These are phyloP conservation scores for Phytophthora vignae DNA, from an alignment of 352 stramenopile genomes.

Conservation along the genomic window DNA sequence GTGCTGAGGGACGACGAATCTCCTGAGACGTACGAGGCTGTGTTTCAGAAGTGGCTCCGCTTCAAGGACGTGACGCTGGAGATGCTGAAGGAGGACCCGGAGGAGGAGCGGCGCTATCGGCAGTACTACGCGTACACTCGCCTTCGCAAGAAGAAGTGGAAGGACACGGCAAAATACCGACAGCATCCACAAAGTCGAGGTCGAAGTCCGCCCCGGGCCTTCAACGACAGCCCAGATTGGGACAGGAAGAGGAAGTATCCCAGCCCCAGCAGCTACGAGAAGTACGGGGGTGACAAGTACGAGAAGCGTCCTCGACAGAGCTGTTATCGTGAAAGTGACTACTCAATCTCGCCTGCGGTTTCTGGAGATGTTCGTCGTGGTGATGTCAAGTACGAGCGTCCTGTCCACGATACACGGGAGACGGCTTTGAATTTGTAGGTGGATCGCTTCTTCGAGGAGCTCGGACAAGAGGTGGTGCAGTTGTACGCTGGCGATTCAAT, in stretches of 20 bases:
- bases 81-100: neutral
- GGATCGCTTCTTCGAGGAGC: constrained; percentile 1
- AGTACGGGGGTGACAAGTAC: neutral
- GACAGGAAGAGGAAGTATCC: neutral
- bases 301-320: neutral
- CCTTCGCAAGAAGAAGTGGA: neutral
- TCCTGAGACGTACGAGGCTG: neutral
- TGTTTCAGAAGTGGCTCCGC: constrained; percentile 11
- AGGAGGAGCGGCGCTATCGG: neutral
- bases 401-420: neutral
- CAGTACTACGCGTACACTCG: neutral
- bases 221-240: neutral
- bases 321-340: neutral
- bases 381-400: neutral
- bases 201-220: neutral
- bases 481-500: neutral
- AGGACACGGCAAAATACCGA: neutral
- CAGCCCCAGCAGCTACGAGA: neutral
- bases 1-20: constrained; percentile 6
- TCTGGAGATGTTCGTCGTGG: neutral
- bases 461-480: neutral
- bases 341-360: neutral
- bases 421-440: neutral
- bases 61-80: constrained; percentile 1
- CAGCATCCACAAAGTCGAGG: neutral